Evolutionary conservation across 108 stramenopile genomes (phyloP), one percentile per base, ranked within the genome.

Genomic region (Pseudonitzschia multiseries): DNA sequence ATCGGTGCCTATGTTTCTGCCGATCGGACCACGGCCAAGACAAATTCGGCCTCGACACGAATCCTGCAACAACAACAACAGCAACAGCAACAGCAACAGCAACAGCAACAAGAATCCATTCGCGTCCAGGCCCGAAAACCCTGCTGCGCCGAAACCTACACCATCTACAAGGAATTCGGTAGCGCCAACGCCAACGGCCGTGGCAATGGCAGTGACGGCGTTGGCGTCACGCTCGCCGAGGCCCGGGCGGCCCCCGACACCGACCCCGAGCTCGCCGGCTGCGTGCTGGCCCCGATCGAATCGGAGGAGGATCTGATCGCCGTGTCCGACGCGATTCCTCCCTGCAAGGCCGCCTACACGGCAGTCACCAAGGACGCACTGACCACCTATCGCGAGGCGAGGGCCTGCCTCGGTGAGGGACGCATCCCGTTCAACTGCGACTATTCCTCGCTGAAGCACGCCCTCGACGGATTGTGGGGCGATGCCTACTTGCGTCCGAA

Each of bases 311-410:
- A 62, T 40, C 40, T 62, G 22, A 8, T 62, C 14, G 61, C 33
- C 6, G 20, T 62, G 14, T 62, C 61, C 5, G 29, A 31, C 0
- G 15, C 33, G 33, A 40, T 41, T 0, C 61, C 61, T 12, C 61
- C 61, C 17, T 62, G 61, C 40, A 62, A 62, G 61, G 61, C 61
- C 20, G 61, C 61, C 17, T 62, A 40, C 20, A 62, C 61, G 20
- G 61, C 61, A 9, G 61, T 28, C 20, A 20, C 26, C 40, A 62
- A 62, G 33, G 33, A 40, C 29, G 27, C 61, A 0, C 33, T 36
- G 4, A 31, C 4, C 4, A n/a, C 2, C 40, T 62, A 33, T 20
- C 32, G 61, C 14, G 61, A 62, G 20, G 4, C 32, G 6, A 8
- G 2, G n/a, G 33, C 61, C 17, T 62, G 61, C 61, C n/a, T 62